These are phyloP conservation scores for Filosporella fistucella DNA, from an alignment of 495 filamentous ascomycete species.

Conservation along the genomic window DNA sequence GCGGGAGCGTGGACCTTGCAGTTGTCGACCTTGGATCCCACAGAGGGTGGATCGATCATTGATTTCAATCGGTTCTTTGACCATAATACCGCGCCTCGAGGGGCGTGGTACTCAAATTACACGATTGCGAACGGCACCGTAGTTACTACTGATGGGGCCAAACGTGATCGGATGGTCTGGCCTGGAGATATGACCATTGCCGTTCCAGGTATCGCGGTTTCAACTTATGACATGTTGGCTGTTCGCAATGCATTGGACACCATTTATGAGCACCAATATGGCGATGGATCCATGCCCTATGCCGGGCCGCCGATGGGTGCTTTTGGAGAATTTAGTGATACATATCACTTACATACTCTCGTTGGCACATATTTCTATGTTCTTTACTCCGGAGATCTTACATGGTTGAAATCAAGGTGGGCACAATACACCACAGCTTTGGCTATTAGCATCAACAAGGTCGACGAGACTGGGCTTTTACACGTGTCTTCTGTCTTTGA, in stretches of 20 bases:
- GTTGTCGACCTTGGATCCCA: slow-evolving; percentile 48
- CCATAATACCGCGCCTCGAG: slow-evolving; percentile 27
- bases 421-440: slow-evolving; percentile 43
- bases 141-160: slow-evolving; percentile 51
- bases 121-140: slow-evolving; percentile 48
- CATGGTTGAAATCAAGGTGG: slow-evolving; percentile 47
- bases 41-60: slow-evolving; percentile 41
- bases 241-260: slow-evolving; percentile 41
- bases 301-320: slow-evolving; percentile 54
- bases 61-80: slow-evolving; percentile 33
- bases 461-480: slow-evolving; percentile 42
- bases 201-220: slow-evolving; percentile 40
- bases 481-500: slow-evolving; percentile 50
- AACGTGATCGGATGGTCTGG: slow-evolving; percentile 54
- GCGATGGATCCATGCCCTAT: slow-evolving; percentile 48
- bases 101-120: slow-evolving; percentile 37
- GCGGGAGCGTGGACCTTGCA: slow-evolving; percentile 60
- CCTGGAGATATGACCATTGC: slow-evolving; percentile 47
- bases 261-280: slow-evolving; percentile 38
- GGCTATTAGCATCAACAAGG: slow-evolving; percentile 45
- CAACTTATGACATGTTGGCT: slow-evolving; percentile 37
- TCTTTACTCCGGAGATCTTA: slow-evolving; percentile 50
- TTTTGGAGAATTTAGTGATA: slow-evolving; percentile 48
- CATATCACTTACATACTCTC: slow-evolving; percentile 59
- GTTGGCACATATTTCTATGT: slow-evolving; percentile 57